Percentiles rank a stretch among this genome's conserved stretches.
Evolutionary conservation across 129 eudicot species (phyloP).

Genomic region (Logfia minima): DNA sequence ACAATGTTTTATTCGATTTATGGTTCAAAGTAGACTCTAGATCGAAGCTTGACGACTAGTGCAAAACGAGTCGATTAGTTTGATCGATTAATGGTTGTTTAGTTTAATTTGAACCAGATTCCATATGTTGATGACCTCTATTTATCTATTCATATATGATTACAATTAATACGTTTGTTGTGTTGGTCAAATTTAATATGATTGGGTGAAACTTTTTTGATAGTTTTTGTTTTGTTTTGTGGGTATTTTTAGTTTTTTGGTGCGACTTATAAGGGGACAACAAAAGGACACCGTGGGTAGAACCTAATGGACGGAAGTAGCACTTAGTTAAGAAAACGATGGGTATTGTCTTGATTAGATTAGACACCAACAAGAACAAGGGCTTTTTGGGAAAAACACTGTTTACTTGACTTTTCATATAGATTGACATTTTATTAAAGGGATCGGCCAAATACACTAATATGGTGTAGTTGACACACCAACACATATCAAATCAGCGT

Average conservation of each 20-base stretch:
- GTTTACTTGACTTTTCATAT: slow-evolving; percentile 2
- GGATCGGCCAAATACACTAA: no score
- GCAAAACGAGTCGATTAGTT: no score
- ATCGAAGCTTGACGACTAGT: no score
- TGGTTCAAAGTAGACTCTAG: no score
- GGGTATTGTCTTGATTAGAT: slow-evolving; percentile 31
- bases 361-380: slow-evolving; percentile 5
- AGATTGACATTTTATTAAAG: neutral
- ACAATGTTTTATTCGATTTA: no score
- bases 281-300: slow-evolving; percentile 34
- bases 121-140: no score
- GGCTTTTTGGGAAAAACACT: slow-evolving; percentile 24
- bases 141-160: no score
- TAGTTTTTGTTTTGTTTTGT: neutral
- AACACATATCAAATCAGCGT: no score
- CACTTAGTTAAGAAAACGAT: slow-evolving; percentile 22
- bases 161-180: neutral
- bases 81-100: no score
- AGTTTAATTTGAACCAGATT: no score
- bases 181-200: neutral
- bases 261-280: slow-evolving; percentile 13
- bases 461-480: no score
- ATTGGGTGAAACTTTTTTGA: neutral
- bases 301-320: slow-evolving; percentile 19
- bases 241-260: slow-evolving; percentile 5